Base-by-base conservation (phyloP, 2,329 filamentous ascomycete genomes). In the Colletotrichum tamarilloi region DNA sequence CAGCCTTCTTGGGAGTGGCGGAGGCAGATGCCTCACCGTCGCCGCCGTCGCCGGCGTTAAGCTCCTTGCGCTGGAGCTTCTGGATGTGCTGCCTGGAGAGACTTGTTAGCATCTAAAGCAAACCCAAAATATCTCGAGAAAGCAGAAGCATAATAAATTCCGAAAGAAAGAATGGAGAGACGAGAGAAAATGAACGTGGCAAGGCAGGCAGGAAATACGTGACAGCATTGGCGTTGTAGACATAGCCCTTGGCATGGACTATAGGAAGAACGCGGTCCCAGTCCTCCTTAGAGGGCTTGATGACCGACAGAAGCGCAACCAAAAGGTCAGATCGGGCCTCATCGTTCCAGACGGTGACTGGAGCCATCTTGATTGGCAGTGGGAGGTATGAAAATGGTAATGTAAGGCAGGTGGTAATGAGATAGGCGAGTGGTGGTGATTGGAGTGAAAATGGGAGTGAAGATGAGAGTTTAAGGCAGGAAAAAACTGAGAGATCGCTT, bases 21-120 rank as follows among this genome's bases (percentile, higher is more conserved):
- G 38, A 42, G 38, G 14, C 16, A 7, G 75, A 68, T 9, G 75
- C 22, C 46, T 35, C 59, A 19, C 59, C 66, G 59, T 69, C 67
- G 5, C 70, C 67, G 32, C 62, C 57, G 8, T 70, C 70, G 24
- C 80, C 74, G 8, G 74, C 53, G 5, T 77, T 78, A n/a, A 82
- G 82, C 67, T 75, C 73, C 66, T 74, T 79, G 73, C 79, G 81
- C 73, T 83, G 83, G 4, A 87, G 80, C 75, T 86, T 87, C 75
- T 85, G 83, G 8, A 87, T 81, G 42, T 87, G 85, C 76, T 87
- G 85, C 58, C 85, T 87, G 62, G 65, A 66, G 53, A 52, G 19
- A 26, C 16, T 42, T 16, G 67, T 77, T 69, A 78, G 76, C 38
- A 52, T 24, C 55, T 19, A 2, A 6, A 42, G 16, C 9, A 6